phyloP scores from a whole-genome alignment of 2,329 filamentous ascomycete genomes.

The Tricladium varicosporioides region DNA sequence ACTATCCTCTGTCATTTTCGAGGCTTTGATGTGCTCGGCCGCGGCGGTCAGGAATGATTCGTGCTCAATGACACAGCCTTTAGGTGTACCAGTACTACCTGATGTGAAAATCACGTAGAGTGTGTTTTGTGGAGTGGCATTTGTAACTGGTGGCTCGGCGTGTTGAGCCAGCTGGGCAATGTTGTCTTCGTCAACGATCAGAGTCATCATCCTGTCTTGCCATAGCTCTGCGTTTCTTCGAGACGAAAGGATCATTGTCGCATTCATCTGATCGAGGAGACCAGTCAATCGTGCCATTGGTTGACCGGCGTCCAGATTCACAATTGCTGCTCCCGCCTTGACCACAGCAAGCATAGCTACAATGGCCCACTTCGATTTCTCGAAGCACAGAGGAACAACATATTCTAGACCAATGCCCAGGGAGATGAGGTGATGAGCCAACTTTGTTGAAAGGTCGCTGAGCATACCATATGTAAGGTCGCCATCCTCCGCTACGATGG shows the following conservation, averaged over 20 bases:
- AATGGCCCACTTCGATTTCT: constrained; percentile 2
- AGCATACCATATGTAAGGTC: not conserved
- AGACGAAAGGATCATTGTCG: not conserved
- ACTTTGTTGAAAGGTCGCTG: not conserved
- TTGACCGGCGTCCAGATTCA: not conserved
- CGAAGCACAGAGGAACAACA: not conserved
- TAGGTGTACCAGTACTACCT: not conserved
- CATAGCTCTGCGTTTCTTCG: not conserved
- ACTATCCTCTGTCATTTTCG: not conserved
- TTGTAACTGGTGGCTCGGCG: not conserved
- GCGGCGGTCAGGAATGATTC: not conserved
- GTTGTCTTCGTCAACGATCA: not conserved
- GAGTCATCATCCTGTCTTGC: not conserved
- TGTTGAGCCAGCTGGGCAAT: not conserved
- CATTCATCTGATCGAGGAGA: not conserved
- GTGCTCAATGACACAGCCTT: not conserved
- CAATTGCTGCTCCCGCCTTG: not conserved
- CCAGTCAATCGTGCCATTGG: not conserved
- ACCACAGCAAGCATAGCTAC: not conserved
- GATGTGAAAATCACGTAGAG: constrained; percentile 3
- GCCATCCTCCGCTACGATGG: not conserved
- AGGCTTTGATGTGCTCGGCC: not conserved
- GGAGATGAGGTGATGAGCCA: not conserved
- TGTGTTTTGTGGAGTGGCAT: not conserved
- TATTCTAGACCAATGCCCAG: not conserved